phyloP scores from a whole-genome alignment of 129 eudicot species.

The Sambucus nigra region DNA sequence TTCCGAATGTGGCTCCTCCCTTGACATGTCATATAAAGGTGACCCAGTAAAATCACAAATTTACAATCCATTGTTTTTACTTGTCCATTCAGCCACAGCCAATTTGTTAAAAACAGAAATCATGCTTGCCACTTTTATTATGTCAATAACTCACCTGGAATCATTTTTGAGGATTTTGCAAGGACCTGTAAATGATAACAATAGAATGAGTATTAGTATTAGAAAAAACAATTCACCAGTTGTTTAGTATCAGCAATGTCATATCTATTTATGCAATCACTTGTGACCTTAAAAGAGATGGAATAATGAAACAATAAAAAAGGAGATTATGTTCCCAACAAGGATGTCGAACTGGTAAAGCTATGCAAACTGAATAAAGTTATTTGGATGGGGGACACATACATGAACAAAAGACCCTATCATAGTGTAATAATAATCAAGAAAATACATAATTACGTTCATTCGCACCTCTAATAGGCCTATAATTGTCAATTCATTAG shows the following conservation, averaged over 20 bases:
- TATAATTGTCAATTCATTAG: too few species aligned
- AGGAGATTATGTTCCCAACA: not conserved
- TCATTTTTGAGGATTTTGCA: constrained; percentile 98
- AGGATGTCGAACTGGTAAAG: not conserved
- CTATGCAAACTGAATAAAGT: not conserved
- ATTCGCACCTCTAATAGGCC: too few species aligned
- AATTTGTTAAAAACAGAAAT: not conserved
- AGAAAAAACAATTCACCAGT: not conserved
- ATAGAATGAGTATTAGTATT: constrained; percentile 14
- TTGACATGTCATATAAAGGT: not conserved
- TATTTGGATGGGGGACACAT: too few species aligned
- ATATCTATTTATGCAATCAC: not conserved
- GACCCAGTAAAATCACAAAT: not conserved
- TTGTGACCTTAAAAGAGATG: not conserved
- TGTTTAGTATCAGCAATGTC: not conserved
- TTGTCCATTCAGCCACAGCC: not conserved
- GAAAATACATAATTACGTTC: not conserved
- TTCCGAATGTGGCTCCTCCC: too few species aligned
- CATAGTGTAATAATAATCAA: not conserved
- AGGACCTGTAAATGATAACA: constrained; percentile 61
- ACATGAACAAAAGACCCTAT: too few species aligned
- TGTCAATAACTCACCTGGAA: constrained; percentile 59
- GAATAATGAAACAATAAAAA: not conserved
- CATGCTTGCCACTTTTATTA: not conserved
- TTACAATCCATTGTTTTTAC: not conserved